Evolutionary conservation across 176 grass and related monocot species (phyloP).

Genomic region (Guadua angustifolia): DNA sequence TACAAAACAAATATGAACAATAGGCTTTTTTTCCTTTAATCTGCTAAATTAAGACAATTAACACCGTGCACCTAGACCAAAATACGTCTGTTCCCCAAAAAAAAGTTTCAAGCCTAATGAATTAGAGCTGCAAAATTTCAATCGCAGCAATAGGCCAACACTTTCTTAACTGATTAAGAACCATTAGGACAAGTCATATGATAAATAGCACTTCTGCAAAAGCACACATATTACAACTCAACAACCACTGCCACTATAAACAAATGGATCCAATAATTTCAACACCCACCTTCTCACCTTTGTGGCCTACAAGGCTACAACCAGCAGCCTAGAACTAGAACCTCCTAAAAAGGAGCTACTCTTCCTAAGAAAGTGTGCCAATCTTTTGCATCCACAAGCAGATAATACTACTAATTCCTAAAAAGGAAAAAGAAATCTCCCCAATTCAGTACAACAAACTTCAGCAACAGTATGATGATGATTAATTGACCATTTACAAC

Average conservation of each 20-base stretch:
- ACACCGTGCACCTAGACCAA: background rate
- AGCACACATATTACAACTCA: conserved; percentile 37
- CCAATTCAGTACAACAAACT: conserved; percentile 11
- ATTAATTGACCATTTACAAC: background rate
- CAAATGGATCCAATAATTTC: conserved; percentile 52
- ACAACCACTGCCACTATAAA: conserved; percentile 41
- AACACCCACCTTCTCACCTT: conserved; percentile 52
- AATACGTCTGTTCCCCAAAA: background rate
- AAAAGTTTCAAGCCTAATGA: background rate
- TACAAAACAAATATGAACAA: conserved; percentile 12
- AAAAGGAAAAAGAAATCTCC: background rate
- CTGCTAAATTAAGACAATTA: background rate
- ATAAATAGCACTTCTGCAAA: background rate
- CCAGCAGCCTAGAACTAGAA: conserved; percentile 43
- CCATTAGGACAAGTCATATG: conserved; percentile 4
- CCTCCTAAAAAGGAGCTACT: conserved; percentile 44
- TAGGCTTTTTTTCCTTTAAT: background rate
- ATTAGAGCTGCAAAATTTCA: background rate
- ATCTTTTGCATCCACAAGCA: conserved; percentile 48
- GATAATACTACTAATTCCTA: conserved; percentile 8
- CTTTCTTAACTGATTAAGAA: conserved; percentile 34
- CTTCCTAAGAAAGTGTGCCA: conserved; percentile 39
- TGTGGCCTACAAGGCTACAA: conserved; percentile 58
- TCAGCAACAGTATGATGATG: background rate
- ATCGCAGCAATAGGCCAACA: background rate